Evolutionary conservation across 2,329 filamentous ascomycete species (phyloP).

Genomic region (Penicillium crustosum): DNA sequence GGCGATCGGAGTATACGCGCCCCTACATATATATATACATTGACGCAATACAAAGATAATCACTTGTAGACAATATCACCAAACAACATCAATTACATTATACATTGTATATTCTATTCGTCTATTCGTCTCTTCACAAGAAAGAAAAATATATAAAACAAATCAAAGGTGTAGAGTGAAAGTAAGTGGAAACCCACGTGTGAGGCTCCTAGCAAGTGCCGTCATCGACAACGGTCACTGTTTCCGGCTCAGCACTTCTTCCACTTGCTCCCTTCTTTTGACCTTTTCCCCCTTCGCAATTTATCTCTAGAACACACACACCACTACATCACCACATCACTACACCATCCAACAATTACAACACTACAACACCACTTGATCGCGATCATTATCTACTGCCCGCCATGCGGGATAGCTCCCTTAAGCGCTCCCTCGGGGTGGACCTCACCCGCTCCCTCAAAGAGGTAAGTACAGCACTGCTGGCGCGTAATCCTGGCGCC

Average conservation of each 20-base stretch:
- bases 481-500: not conserved
- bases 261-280: not conserved
- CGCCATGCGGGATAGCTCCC: constrained; percentile 43
- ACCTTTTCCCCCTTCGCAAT: not conserved
- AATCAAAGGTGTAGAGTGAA: not conserved
- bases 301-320: constrained; percentile 1
- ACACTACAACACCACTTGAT: not conserved
- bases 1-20: not conserved
- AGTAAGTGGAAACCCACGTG: not conserved
- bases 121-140: not conserved
- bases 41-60: not conserved
- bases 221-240: constrained; percentile 24
- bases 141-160: not conserved
- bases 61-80: not conserved
- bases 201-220: constrained; percentile 21
- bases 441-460: constrained; percentile 40
- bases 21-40: not conserved
- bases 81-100: not conserved
- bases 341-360: not conserved
- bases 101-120: not conserved
- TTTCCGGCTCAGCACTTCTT: constrained; percentile 16
- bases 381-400: constrained; percentile 8
- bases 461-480: constrained; percentile 35
- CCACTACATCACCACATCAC: not conserved
- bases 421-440: constrained; percentile 46